These are phyloP conservation scores for Stachybotrys elegans DNA, from an alignment of 2,329 filamentous ascomycete genomes.

Conservation along the genomic window DNA sequence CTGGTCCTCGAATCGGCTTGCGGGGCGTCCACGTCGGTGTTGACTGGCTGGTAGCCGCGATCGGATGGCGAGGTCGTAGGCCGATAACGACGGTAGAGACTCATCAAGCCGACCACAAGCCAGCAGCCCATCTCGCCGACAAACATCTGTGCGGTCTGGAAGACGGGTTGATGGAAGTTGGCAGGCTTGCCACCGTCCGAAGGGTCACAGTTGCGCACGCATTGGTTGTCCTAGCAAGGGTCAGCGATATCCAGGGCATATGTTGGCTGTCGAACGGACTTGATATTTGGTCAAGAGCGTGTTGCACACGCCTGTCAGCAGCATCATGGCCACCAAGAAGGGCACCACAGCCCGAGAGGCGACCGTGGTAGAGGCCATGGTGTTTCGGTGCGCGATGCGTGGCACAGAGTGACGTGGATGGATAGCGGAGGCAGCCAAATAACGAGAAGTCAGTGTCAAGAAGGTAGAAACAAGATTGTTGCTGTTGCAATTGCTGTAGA, in stretches of 20 bases:
- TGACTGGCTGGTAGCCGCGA: slow-evolving; percentile 63
- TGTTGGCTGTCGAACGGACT: slow-evolving; percentile 42
- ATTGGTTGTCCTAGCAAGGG: slow-evolving; percentile 78
- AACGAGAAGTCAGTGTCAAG: too few species aligned
- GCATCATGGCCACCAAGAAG: slow-evolving; percentile 91
- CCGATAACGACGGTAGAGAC: slow-evolving; percentile 57
- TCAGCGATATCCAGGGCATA: neutral
- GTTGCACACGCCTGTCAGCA: slow-evolving; percentile 93
- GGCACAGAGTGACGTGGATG: too few species aligned
- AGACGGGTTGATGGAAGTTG: slow-evolving; percentile 88
- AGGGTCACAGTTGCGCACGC: slow-evolving; percentile 80
- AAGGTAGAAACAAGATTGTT: too few species aligned
- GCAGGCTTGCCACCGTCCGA: slow-evolving; percentile 59
- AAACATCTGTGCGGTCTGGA: slow-evolving; percentile 98
- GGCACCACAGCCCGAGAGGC: slow-evolving; percentile 68
- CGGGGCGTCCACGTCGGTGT: slow-evolving; percentile 39
- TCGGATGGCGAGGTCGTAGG: slow-evolving; percentile 36
- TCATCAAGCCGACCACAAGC: slow-evolving; percentile 73
- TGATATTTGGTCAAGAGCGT: slow-evolving; percentile 96
- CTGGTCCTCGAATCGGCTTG: slow-evolving; percentile 40
- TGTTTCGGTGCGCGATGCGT: too few species aligned
- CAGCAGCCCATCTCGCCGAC: slow-evolving; percentile 94
- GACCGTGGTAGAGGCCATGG: slow-evolving; percentile 45
- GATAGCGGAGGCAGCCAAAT: too few species aligned
- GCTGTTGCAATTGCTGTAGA: too few species aligned